phyloP scores from a whole-genome alignment of 2,329 filamentous ascomycete species.

The Colletotrichum horii region DNA sequence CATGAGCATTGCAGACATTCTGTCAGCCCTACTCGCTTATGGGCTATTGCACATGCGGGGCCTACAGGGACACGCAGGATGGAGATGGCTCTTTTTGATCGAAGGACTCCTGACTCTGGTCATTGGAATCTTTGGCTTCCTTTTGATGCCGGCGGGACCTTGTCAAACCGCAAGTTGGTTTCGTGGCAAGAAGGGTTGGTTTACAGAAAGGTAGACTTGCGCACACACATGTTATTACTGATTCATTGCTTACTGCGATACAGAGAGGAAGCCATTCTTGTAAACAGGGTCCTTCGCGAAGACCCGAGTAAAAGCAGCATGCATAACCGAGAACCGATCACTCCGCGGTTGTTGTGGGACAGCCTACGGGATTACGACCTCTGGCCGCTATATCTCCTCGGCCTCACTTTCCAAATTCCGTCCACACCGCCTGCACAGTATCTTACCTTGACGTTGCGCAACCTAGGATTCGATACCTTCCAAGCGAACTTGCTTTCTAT shows the following conservation, averaged over 20 bases:
- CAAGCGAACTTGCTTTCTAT: conserved; percentile 68
- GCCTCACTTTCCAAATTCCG: conserved; percentile 60
- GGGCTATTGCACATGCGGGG: conserved; percentile 47
- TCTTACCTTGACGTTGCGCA: conserved; percentile 62
- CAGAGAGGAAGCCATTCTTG: conserved; percentile 63
- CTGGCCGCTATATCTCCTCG: conserved; percentile 57
- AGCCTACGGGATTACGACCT: conserved; percentile 56
- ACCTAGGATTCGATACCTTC: conserved; percentile 65
- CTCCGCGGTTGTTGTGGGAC: conserved; percentile 53
- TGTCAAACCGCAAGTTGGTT: conserved; percentile 60
- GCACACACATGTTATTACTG: neutral
- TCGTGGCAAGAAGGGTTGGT: conserved; percentile 62
- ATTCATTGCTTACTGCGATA: neutral
- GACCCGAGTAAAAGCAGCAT: conserved; percentile 65
- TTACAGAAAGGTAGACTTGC: conserved; percentile 47
- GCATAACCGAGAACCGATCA: conserved; percentile 65
- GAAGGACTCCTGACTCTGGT: conserved; percentile 51
- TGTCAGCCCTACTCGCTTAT: conserved; percentile 42
- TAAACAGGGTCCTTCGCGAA: conserved; percentile 63
- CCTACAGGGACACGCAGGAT: conserved; percentile 37
- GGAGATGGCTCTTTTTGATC: conserved; percentile 61
- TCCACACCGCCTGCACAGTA: conserved; percentile 54
- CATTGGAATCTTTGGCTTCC: conserved; percentile 58
- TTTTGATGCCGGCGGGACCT: conserved; percentile 59
- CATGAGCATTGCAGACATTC: conserved; percentile 43